Base-by-base conservation (phyloP, 1,284 basidiomycete species). In the Papiliotrema nemorosa region DNA sequence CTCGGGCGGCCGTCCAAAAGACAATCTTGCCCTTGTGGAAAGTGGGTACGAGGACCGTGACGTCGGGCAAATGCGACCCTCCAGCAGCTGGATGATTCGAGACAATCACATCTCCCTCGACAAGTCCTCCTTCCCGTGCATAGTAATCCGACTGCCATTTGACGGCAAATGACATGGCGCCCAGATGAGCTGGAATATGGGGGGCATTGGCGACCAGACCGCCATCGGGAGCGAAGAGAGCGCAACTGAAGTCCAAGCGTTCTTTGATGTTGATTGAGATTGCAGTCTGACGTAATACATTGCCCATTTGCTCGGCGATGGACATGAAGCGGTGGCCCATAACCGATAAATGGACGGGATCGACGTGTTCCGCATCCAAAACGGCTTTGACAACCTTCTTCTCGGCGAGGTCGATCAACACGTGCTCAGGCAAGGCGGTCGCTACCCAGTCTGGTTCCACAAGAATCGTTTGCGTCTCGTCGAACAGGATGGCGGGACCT, bases 321-420 rank as follows among this genome's bases (percentile, higher is more conserved):
- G 70, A 67, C 71, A 77, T 78, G 56, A 78, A 75, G 31, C 79
- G 69, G 58, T 79, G 77, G 27, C 77, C 77, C 58, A 79, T 79
- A 12, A 80, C 71, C 6, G 77, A 78, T 12, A 80, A 72, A 50
- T 79, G 67, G 50, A 80, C 75, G 1, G 78, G 78, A 54, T 80
- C 78, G 21, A 70, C 66, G 46, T 65, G 49, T 25, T 65, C 58
- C 27, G 20, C 22, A 29, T 59, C 52, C n/a, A 52, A 50, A 27
- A 53, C 54, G 1, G 57, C 44, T 39, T 57, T 48, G 2, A 54
- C 50, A 1, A 52, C 55, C 34, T 56, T 51, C 33, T 62, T 51
- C n/a, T 62, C 58, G 14, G 58, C 58, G 7, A 55, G 46, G 45
- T 67, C 65, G n/a, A 67, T 59, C 18, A 67, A 50, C 16, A 67